Evolutionary conservation across 768 basidiomycete species (phyloP).

Genomic region (Cytidiella melzeri): DNA sequence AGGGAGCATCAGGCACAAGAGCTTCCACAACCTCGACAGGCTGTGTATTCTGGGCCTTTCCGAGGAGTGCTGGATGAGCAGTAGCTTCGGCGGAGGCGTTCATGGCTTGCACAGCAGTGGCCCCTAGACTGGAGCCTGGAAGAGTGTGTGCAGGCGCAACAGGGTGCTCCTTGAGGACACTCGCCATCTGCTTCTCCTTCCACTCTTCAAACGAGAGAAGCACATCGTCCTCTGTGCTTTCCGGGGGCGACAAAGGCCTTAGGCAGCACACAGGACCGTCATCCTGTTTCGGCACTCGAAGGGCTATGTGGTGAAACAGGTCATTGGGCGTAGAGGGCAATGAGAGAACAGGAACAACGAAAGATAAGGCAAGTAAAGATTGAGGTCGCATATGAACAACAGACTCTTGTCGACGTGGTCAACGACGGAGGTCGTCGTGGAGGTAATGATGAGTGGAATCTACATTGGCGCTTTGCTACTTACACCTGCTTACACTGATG

Average conservation of each 20-base stretch:
- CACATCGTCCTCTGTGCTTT: constrained; percentile 50
- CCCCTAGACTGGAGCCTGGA: constrained; percentile 9
- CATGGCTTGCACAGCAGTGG: constrained; percentile 4
- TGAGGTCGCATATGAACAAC: constrained; percentile 22
- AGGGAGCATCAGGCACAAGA: constrained; percentile 41
- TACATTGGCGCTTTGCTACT: constrained; percentile 2
- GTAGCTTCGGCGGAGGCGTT: not conserved
- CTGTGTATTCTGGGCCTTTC: constrained; percentile 10
- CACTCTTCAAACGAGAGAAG: constrained; percentile 85
- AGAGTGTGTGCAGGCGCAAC: not conserved
- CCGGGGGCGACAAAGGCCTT: constrained; percentile 38
- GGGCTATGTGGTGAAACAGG: constrained; percentile 52
- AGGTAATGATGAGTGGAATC: constrained; percentile 1
- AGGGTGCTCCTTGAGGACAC: constrained; percentile 18
- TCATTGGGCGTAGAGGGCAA: constrained; percentile 41
- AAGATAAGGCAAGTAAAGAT: constrained; percentile 32
- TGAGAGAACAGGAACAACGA: constrained; percentile 31
- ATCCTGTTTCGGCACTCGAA: constrained; percentile 41
- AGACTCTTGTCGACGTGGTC: constrained; percentile 7
- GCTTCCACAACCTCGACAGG: constrained; percentile 14
- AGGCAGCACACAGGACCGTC: constrained; percentile 66
- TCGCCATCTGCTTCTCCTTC: constrained; percentile 61
- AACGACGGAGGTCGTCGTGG: constrained; percentile 12
- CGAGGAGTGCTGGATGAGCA: not conserved
- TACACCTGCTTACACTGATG: not conserved